Evolutionary conservation across 441 rosid genomes (phyloP).

Genomic region (Francoa sonchifolia): DNA sequence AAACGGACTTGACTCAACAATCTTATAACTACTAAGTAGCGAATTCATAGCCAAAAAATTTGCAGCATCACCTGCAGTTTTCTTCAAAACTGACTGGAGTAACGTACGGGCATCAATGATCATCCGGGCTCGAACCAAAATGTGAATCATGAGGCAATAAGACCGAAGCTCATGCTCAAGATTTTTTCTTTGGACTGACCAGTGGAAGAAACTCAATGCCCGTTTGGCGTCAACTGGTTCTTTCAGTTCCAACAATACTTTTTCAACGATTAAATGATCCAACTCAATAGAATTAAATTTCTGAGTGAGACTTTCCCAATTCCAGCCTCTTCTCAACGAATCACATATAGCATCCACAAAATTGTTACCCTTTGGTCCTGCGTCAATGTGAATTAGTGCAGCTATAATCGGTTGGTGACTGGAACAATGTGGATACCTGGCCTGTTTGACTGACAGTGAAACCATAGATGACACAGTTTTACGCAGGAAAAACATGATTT

Average conservation of each 20-base stretch:
- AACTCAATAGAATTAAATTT: slow-evolving; percentile 25
- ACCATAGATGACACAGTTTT: slow-evolving; percentile 11
- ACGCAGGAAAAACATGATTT: slow-evolving; percentile 11
- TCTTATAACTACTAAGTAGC: slow-evolving; percentile 31
- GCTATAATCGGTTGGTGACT: slow-evolving; percentile 4
- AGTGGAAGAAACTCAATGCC: slow-evolving; percentile 65
- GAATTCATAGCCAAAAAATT: slow-evolving; percentile 30
- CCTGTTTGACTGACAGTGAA: neutral
- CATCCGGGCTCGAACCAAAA: slow-evolving; percentile 40
- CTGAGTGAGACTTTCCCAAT: slow-evolving; percentile 42
- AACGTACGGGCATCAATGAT: slow-evolving; percentile 49
- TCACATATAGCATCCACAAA: slow-evolving; percentile 30
- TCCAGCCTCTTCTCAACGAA: slow-evolving; percentile 32
- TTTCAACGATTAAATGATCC: slow-evolving; percentile 24
- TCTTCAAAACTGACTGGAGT: slow-evolving; percentile 41
- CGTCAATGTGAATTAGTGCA: slow-evolving; percentile 7
- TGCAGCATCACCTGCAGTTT: slow-evolving; percentile 8
- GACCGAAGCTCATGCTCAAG: slow-evolving; percentile 34
- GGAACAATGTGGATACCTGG: slow-evolving; percentile 1
- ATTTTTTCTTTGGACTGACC: slow-evolving; percentile 39
- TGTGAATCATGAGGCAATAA: slow-evolving; percentile 44
- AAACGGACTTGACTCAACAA: slow-evolving; percentile 27
- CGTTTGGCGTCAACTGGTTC: slow-evolving; percentile 46
- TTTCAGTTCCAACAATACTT: slow-evolving; percentile 48
- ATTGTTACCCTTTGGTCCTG: slow-evolving; percentile 7